Base-by-base conservation (phyloP, 495 filamentous ascomycete species). In the Xylaria nigripes region DNA sequence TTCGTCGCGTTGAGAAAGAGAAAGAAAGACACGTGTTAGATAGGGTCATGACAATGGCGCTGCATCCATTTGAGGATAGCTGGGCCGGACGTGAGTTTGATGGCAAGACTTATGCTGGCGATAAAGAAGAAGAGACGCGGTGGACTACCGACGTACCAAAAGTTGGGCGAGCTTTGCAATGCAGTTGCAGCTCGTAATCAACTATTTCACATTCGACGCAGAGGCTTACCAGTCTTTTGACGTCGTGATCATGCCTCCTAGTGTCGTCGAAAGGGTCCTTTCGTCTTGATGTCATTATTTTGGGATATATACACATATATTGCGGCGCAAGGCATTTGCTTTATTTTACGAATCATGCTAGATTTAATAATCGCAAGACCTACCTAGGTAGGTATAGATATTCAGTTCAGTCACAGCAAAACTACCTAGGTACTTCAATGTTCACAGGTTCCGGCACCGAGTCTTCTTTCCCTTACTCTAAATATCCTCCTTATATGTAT, bases 101-200 rank as follows among this genome's bases (percentile, higher is more conserved):
- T n/a, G 67, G 70, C 18, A 58, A 63, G 27, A 50, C 52, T 18
- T 74, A 73, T 40, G 49, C 70, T n/a, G 78, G 81, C 43, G 73
- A 90, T 56, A 70, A 66, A 59, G 81, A 81, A 24, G 87, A 93
- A 66, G 89, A 94, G 56, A 78, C 83, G 61, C 76, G 94, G 60
- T 95, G 87, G 73, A 91, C 85, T 55, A 84, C 89, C 8, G 90
- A 96, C 73, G 89, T 96, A 49, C 93, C 93, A 9, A 83, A 73
- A 69, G 70, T 72, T 40, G 80, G 80, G 67, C 77, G 88, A 61
- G 86, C 83, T 40, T 81, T 95, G 81, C 92, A 96, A 76, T 98
- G 93, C 70, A 91, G 86, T 65, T 98, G 93, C 68, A 80, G 76
- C 56, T 81, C 78, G 22, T 77, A 65, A 48, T 27, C 29, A 34